Conservation (phyloP, 2,329 filamentous ascomycete species). For the Xylaria sp. region DNA sequence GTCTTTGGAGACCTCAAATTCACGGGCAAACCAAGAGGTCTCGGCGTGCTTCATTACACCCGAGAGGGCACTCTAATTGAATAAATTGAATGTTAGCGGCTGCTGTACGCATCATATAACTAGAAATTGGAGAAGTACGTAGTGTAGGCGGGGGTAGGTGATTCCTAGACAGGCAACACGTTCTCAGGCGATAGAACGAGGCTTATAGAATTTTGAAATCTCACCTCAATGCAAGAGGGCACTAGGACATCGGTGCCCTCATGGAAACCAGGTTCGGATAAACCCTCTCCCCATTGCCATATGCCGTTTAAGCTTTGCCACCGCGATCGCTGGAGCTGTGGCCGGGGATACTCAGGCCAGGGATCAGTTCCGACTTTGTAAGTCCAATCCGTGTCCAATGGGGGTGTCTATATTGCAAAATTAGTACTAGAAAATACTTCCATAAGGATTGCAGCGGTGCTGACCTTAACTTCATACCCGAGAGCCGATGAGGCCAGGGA, state of each 20-base stretch:
- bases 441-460: neutral
- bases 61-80: slow-evolving; percentile 48
- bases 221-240: slow-evolving; percentile 31
- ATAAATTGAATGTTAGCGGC: slow-evolving; percentile 51
- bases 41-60: slow-evolving; percentile 52
- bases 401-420: slow-evolving; percentile 19
- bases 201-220: neutral
- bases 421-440: neutral
- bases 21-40: slow-evolving; percentile 57
- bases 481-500: slow-evolving; percentile 12
- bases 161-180: neutral
- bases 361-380: slow-evolving; percentile 51
- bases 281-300: slow-evolving; percentile 56
- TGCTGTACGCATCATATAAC: slow-evolving; percentile 41
- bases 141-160: neutral
- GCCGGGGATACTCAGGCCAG: slow-evolving; percentile 64
- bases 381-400: slow-evolving; percentile 29
- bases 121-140: slow-evolving; percentile 12
- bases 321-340: slow-evolving; percentile 57
- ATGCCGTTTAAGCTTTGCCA: slow-evolving; percentile 65
- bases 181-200: slow-evolving; percentile 9
- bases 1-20: slow-evolving; percentile 53
- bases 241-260: slow-evolving; percentile 28
- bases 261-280: slow-evolving; percentile 4
- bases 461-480: slow-evolving; percentile 27